Conservation (phyloP, 441 rosid species). For the Hura crepitans region DNA sequence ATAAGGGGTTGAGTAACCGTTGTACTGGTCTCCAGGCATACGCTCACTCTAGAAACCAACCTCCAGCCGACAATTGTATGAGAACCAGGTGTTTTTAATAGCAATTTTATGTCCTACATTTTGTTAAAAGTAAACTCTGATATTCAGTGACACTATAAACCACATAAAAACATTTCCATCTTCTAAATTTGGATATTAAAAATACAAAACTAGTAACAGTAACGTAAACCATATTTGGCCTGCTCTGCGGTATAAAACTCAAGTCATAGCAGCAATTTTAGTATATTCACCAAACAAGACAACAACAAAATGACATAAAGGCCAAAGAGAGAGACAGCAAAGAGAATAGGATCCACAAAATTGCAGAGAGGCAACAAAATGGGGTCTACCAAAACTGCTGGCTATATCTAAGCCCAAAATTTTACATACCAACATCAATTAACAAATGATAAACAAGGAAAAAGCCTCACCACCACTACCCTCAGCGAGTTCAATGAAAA, state of each 20-base stretch:
- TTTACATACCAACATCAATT: slow-evolving; percentile 28
- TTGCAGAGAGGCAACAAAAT: slow-evolving; percentile 28
- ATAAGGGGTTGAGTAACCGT: slow-evolving; percentile 53
- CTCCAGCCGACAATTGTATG: slow-evolving; percentile 28
- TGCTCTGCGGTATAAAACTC: too few relatives aligned
- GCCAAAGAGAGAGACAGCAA: slow-evolving; percentile 32
- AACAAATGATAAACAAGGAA: slow-evolving; percentile 11
- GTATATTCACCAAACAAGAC: slow-evolving; percentile 21
- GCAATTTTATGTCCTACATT: slow-evolving; percentile 46
- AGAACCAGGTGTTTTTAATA: slow-evolving; percentile 17
- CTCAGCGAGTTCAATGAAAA: background rate
- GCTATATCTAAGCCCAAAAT: slow-evolving; percentile 27
- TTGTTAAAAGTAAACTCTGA: slow-evolving; percentile 19
- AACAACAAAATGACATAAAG: slow-evolving; percentile 29
- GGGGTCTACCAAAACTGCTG: slow-evolving; percentile 26
- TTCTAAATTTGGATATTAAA: too few relatives aligned
- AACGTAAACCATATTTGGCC: too few relatives aligned
- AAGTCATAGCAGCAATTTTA: too few relatives aligned
- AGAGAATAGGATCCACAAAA: slow-evolving; percentile 55
- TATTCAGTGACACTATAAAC: slow-evolving; percentile 16
- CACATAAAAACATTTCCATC: background rate
- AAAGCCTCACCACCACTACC: slow-evolving; percentile 6
- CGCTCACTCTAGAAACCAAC: slow-evolving; percentile 49
- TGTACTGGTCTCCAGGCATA: slow-evolving; percentile 96
- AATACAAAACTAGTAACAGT: too few relatives aligned